phyloP scores from a whole-genome alignment of 306 rosid genomes.

The Argentina anserina region DNA sequence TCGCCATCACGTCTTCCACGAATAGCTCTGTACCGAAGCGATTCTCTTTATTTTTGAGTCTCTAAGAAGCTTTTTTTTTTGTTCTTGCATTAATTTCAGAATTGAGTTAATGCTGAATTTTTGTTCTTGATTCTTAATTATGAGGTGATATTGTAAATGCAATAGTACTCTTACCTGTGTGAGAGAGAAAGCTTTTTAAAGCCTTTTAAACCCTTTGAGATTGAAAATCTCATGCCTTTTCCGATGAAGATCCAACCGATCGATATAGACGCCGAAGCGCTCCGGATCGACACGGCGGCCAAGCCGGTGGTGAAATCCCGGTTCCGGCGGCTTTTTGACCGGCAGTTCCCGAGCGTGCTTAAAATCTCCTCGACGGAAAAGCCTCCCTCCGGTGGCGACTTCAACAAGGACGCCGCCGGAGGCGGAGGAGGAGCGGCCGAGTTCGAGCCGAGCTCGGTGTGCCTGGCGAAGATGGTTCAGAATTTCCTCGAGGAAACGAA shows the following conservation, averaged over 20 bases:
- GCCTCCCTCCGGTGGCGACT: slow-evolving; percentile 21
- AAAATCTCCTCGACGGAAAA: slow-evolving; percentile 57
- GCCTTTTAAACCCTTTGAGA: background rate
- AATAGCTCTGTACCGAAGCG: slow-evolving; percentile 32
- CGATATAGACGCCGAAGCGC: slow-evolving; percentile 50
- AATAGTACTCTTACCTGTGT: slow-evolving; percentile 9
- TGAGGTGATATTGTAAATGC: slow-evolving; percentile 13
- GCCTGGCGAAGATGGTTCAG: slow-evolving; percentile 89
- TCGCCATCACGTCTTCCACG: slow-evolving; percentile 79
- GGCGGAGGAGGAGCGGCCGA: slow-evolving; percentile 27
- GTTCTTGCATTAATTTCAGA: background rate
- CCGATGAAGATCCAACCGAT: slow-evolving; percentile 97
- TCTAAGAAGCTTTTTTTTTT: slow-evolving; percentile 9
- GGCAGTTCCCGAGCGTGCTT: slow-evolving; percentile 71
- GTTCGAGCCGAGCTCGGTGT: slow-evolving; percentile 81
- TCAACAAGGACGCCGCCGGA: slow-evolving; percentile 26
- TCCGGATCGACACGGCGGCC: slow-evolving; percentile 47
- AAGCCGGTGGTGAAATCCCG: slow-evolving; percentile 84
- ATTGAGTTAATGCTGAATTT: background rate
- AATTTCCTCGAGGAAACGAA: slow-evolving; percentile 74
- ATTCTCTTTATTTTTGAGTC: background rate
- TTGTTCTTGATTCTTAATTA: slow-evolving; percentile 2
- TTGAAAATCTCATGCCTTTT: slow-evolving; percentile 45
- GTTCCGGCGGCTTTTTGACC: slow-evolving; percentile 74
- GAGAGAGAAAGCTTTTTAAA: background rate